Conservation (phyloP, 345 rosid genomes). For the Trapa bicornis region DNA sequence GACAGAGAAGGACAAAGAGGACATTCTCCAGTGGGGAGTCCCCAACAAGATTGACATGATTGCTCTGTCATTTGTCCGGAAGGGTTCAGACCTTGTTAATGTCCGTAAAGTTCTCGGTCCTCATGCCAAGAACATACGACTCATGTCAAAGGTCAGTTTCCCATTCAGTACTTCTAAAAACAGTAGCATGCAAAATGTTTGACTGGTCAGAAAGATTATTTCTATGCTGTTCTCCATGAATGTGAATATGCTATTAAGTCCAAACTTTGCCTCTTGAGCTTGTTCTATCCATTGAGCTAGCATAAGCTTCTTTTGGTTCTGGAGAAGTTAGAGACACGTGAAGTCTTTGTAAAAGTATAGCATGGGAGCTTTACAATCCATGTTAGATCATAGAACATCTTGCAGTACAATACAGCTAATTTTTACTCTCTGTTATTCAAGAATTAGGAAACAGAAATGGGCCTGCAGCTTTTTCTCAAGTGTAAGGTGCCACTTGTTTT, state of each 20-base stretch:
- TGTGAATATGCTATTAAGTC: background rate
- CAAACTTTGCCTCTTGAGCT: background rate
- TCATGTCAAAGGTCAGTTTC: conserved; percentile 14
- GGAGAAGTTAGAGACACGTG: background rate
- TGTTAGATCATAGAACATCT: background rate
- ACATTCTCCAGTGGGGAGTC: conserved; percentile 15
- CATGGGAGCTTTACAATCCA: background rate
- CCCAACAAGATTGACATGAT: conserved; percentile 18
- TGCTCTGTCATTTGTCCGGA: conserved; percentile 13
- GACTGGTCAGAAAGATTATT: background rate
- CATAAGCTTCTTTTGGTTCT: no score
- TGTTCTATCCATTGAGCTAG: no score
- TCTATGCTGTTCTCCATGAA: background rate
- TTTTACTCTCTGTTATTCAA: no score
- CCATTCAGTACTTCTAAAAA: background rate
- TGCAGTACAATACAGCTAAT: no score
- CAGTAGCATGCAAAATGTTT: background rate
- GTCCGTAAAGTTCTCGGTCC: conserved; percentile 18
- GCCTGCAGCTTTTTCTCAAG: no score
- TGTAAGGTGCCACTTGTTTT: no score
- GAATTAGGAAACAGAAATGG: no score
- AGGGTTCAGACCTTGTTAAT: conserved; percentile 17
- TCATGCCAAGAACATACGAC: conserved; percentile 14
- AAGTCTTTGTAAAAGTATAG: background rate
- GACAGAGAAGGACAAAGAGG: conserved; percentile 17